Conservation (phyloP, 139 green algal species). For the Trebouxia sp. region DNA sequence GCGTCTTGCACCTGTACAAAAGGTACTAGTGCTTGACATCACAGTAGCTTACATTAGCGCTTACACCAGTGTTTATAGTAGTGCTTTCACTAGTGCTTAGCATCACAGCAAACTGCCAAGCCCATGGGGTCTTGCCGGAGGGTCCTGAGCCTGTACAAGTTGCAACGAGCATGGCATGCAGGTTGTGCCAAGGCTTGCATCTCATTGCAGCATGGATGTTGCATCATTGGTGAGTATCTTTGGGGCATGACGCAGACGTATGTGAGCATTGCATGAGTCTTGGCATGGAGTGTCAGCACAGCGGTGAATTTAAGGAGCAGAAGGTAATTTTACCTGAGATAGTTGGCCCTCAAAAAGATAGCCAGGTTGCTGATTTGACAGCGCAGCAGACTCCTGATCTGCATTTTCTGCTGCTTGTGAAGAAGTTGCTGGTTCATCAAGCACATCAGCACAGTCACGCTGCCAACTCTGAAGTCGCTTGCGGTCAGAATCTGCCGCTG, state of each 20-base stretch:
- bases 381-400: not conserved
- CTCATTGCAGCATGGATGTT: too few relatives aligned
- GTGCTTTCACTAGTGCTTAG: too few relatives aligned
- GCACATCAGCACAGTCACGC: not conserved
- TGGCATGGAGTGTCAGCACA: not conserved
- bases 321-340: constrained; percentile 1
- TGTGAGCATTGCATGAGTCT: not conserved
- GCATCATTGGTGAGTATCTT: too few relatives aligned
- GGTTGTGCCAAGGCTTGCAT: not conserved
- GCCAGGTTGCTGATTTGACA: not conserved
- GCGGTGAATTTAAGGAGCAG: not conserved
- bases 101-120: constrained; percentile 6
- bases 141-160: not conserved
- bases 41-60: too few relatives aligned
- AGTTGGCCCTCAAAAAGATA: constrained; percentile 28
- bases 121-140: constrained; percentile 5
- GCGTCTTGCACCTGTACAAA: not conserved
- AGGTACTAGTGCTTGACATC: not conserved
- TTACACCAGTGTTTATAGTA: too few relatives aligned
- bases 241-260: not conserved
- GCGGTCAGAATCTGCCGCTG: not conserved
- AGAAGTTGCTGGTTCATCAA: not conserved
- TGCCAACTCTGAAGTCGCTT: not conserved
- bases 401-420: not conserved
- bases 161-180: not conserved